These are phyloP conservation scores for Zygoascus bituminiphila DNA, from an alignment of 805 yeast species.

Conservation along the genomic window DNA sequence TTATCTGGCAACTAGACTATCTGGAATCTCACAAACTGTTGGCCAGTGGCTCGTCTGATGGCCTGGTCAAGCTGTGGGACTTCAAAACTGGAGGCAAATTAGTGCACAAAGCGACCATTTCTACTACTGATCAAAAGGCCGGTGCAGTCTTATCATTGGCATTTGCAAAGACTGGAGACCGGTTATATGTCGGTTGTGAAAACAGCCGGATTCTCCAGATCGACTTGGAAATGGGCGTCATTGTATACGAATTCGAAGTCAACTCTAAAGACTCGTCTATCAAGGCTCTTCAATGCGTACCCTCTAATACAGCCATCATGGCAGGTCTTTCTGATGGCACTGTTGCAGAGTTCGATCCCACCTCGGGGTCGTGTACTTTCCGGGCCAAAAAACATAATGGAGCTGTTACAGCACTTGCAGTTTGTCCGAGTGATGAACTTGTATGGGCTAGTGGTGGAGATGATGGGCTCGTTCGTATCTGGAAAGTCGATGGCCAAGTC, in stretches of 20 bases:
- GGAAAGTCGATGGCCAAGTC: constrained; percentile 7
- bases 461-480: constrained; percentile 13
- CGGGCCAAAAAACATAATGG: constrained; percentile 6
- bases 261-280: background rate
- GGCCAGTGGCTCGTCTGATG: constrained; percentile 19
- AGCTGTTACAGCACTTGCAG: constrained; percentile 5
- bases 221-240: constrained; percentile 15
- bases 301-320: constrained; percentile 3
- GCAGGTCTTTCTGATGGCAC: constrained; percentile 14
- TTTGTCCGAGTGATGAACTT: constrained; percentile 5
- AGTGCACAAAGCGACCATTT: background rate
- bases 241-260: constrained; percentile 9
- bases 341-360: constrained; percentile 13
- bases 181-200: constrained; percentile 17
- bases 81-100: constrained; percentile 5
- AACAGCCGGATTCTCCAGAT: constrained; percentile 13
- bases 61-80: constrained; percentile 20
- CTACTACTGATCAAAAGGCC: background rate
- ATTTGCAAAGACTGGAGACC: constrained; percentile 9
- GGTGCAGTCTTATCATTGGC: constrained; percentile 1
- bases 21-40: constrained; percentile 13
- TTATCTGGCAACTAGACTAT: constrained; percentile 13
- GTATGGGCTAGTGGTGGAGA: constrained; percentile 13
- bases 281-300: constrained; percentile 2
- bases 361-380: constrained; percentile 4